Base-by-base conservation (phyloP, 768 basidiomycete genomes). In the Xanthoconium stramineum region DNA sequence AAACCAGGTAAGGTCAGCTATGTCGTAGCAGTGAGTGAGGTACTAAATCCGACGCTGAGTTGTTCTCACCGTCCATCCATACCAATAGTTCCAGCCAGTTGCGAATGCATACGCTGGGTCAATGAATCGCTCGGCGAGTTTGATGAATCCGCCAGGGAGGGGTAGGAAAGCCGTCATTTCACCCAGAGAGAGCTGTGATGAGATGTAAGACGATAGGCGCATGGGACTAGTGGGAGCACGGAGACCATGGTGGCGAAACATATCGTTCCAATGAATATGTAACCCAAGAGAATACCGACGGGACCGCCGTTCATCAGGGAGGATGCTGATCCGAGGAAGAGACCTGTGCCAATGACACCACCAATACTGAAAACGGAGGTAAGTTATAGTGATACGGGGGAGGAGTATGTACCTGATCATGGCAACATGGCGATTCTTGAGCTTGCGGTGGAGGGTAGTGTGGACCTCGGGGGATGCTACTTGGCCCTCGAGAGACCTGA, bases 81-180 rank as follows among this genome's bases (percentile, higher is more conserved):
- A 76, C 74, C 73, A 76, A 54, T 76, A 76, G 47, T 75, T 72
- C 73, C 73, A 76, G 3, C 74, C 75, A 45, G 75, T 70, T 1
- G 80, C 69, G 57, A 81, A 78, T 3, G 78, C 74, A 58, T 70
- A 73, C 3, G 77, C 76, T 1, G 74, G 76, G 50, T 80, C 75
- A 19, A 80, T 74, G 30, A 80, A 80, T 6, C 80, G 74, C 51
- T 79, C 79, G 0, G 79, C 76, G 11, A 78, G 72, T 24, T 73
- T 75, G 44, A 80, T 77, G 50, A 78, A 77, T 48, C 78, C 78
- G 1, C 78, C 78, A 19, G 78, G 69, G 8, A 80, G 61, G 9
- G 78, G 78, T 13, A 80, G 61, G 47, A 73, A 78, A 5, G 79
- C 65, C 0, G 72, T 69, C 79, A 81, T 81, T 61, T 80, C 79